A percentile compares a stretch with the other conserved stretches of the same genome.
These are phyloP conservation scores for Leucocoprinus leucothites DNA, from an alignment of 768 basidiomycete species.

Conservation along the genomic window DNA sequence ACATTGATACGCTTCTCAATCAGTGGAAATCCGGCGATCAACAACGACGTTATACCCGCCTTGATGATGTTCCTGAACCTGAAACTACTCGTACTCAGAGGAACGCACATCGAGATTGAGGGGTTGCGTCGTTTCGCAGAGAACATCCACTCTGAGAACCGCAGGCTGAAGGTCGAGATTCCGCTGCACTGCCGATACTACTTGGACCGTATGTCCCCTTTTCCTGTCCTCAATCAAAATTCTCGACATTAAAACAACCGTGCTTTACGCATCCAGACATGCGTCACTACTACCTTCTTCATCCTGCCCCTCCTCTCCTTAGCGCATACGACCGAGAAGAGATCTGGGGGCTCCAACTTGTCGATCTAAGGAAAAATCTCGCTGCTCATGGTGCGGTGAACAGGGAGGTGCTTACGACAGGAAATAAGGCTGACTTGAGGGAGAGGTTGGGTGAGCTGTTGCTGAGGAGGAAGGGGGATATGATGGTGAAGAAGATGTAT, in stretches of 20 bases:
- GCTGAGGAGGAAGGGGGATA: slow-evolving; percentile 44
- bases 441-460: slow-evolving; percentile 45
- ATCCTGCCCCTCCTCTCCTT: slow-evolving; percentile 49
- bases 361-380: slow-evolving; percentile 55
- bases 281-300: slow-evolving; percentile 42
- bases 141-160: slow-evolving; percentile 30
- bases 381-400: slow-evolving; percentile 51
- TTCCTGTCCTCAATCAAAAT: background rate
- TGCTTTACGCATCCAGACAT: slow-evolving; percentile 32
- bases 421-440: slow-evolving; percentile 47
- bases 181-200: slow-evolving; percentile 52
- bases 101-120: slow-evolving; percentile 52
- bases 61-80: slow-evolving; percentile 47
- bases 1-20: slow-evolving; percentile 52
- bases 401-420: slow-evolving; percentile 38
- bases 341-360: slow-evolving; percentile 39
- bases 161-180: slow-evolving; percentile 49
- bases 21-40: slow-evolving; percentile 47
- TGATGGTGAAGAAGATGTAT: slow-evolving; percentile 43
- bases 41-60: slow-evolving; percentile 56
- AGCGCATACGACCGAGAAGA: slow-evolving; percentile 28
- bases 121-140: slow-evolving; percentile 45
- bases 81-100: slow-evolving; percentile 46
- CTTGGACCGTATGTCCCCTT: slow-evolving; percentile 41
- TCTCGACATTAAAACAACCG: background rate